Evolutionary conservation across 2,329 filamentous ascomycete genomes (phyloP), one percentile per base, ranked within the genome.

Genomic region (Aspergillus piperis): DNA sequence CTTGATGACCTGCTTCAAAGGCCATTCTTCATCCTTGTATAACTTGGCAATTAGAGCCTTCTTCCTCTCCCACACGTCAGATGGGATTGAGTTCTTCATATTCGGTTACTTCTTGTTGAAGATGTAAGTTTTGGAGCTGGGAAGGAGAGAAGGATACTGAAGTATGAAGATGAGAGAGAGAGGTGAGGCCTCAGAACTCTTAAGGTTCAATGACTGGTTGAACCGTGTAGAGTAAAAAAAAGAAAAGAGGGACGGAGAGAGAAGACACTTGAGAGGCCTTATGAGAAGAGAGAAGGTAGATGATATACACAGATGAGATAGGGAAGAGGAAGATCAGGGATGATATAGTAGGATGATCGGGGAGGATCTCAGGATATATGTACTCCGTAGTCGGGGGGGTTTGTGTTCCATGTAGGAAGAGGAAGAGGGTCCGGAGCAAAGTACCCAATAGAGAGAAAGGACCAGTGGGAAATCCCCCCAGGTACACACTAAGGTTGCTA

Each of bases 1-100:
- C 64, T 79, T 78, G 57, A 78, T 79, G 54, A 79, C 77, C 57
- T 79, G 77, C 59, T 79, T 78, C 54, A 79, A 66, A 5, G 77
- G 77, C 77, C 77, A 79, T 73, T 79, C 77, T 57, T 79, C 76
- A 27, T 78, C 76, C 68, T 76, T 78, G 57, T 79, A 79, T 44
- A 78, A 63, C 38, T 72, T 73, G 47, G 75, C 71, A 64, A 79
- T 79, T 62, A 78, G 64, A 2, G 71, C 68, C 59, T 74, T 78
- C 64, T 78, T 79, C 67, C 72, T 77, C 68, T 79, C 77, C 77
- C 77, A 79, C 36, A 78, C 73, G 54, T 78, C 76, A 3, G 77
- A 75, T 8, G 77, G 72, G 51, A 79, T 79, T 2, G 76, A 75
- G 47, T 71, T 77, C 67, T 78, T 79, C 77, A 79, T 79, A 48